These are phyloP conservation scores for cucumber (Cucumis sativus) DNA, from an alignment of 306 rosid genomes.

Conservation along the genomic window DNA sequence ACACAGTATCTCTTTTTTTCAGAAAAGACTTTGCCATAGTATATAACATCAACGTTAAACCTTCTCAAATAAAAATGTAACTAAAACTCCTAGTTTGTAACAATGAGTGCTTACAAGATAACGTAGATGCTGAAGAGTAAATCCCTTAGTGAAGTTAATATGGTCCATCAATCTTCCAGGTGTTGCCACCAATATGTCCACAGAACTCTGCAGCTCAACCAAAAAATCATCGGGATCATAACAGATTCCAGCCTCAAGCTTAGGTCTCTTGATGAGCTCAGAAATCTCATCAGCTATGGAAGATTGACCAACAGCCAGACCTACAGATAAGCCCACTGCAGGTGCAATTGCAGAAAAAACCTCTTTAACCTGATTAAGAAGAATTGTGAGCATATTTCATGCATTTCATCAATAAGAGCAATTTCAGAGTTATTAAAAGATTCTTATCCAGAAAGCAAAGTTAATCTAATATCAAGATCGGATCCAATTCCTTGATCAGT, in stretches of 20 bases:
- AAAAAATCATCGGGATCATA: constrained; percentile 37
- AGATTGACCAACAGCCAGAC: constrained; percentile 82
- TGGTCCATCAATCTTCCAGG: constrained; percentile 93
- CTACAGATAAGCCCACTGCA: constrained; percentile 65
- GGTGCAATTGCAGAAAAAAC: constrained; percentile 64
- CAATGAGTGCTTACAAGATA: constrained; percentile 55
- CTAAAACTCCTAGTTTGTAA: background rate
- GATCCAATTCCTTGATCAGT: background rate
- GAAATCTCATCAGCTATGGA: constrained; percentile 66
- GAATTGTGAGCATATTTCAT: background rate
- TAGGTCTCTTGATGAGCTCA: constrained; percentile 39
- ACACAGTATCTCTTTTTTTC: background rate
- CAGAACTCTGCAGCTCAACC: constrained; percentile 34
- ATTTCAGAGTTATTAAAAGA: background rate
- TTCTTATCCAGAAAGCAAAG: background rate
- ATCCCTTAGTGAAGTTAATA: constrained; percentile 58
- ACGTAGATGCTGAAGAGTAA: constrained; percentile 80
- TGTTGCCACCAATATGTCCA: constrained; percentile 86
- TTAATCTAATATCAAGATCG: background rate
- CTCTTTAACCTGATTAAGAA: constrained; percentile 36
- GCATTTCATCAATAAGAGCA: background rate
- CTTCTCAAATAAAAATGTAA: background rate
- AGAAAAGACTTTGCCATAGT: background rate
- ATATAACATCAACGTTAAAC: background rate
- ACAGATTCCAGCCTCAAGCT: constrained; percentile 40